Evolutionary conservation across 2,329 filamentous ascomycete genomes (phyloP).

Genomic region (Monosporascus sp.): DNA sequence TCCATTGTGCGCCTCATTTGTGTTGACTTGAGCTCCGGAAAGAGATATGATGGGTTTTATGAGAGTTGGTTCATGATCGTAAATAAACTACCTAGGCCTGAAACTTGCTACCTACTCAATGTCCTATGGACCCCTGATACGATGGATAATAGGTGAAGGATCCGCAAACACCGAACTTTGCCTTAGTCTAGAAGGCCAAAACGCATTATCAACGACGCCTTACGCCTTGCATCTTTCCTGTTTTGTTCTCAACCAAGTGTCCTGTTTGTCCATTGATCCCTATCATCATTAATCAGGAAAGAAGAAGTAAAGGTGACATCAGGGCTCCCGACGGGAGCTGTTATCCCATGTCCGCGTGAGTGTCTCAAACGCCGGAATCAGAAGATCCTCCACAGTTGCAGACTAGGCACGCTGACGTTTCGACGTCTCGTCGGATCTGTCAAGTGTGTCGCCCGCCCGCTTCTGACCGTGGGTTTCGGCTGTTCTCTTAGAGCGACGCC

Average conservation of each 20-base stretch:
- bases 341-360: constrained; percentile 1
- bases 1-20: no score
- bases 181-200: background rate
- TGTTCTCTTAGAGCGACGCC: constrained; percentile 60
- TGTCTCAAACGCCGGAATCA: constrained; percentile 7
- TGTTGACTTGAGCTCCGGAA: background rate
- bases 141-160: background rate
- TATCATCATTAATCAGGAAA: background rate
- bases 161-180: background rate
- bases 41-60: background rate
- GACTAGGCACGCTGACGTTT: constrained; percentile 29
- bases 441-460: constrained; percentile 35
- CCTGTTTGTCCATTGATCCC: background rate
- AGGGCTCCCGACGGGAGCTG: background rate
- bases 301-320: background rate
- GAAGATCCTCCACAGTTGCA: constrained; percentile 7
- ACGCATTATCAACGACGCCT: background rate
- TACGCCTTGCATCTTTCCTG: background rate
- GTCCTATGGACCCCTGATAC: background rate
- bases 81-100: background rate
- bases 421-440: constrained; percentile 21
- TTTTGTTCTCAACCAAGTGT: background rate
- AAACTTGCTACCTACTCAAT: background rate
- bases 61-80: background rate
- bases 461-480: constrained; percentile 37